These are phyloP conservation scores for Mucor velutinosus DNA, from an alignment of 371 early-diverging fungal genomes.

Conservation along the genomic window DNA sequence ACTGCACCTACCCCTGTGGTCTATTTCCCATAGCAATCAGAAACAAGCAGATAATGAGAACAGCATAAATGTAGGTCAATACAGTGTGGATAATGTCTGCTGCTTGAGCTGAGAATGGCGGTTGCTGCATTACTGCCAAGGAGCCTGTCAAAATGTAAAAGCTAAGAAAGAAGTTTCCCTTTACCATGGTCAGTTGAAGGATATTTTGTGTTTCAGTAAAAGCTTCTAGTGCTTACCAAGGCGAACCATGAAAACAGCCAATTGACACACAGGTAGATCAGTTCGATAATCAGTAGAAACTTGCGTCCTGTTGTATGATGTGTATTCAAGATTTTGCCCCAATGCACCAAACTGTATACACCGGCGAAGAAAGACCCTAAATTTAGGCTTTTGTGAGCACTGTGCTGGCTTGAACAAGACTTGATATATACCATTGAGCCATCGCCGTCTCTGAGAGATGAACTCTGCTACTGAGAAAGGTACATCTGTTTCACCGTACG, in stretches of 20 bases:
- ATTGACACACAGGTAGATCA: constrained; percentile 70
- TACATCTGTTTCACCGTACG: constrained; percentile 88
- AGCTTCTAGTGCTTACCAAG: constrained; percentile 41
- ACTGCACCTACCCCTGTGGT: constrained; percentile 65
- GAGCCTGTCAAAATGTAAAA: constrained; percentile 66
- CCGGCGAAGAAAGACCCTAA: constrained; percentile 90
- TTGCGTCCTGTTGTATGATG: constrained; percentile 68
- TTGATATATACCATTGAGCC: constrained; percentile 78
- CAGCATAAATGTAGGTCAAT: constrained; percentile 60
- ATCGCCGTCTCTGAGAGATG: constrained; percentile 88
- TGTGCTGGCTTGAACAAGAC: neutral
- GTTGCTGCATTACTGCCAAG: constrained; percentile 28
- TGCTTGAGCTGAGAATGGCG: constrained; percentile 53
- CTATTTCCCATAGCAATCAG: constrained; percentile 79
- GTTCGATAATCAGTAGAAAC: constrained; percentile 67
- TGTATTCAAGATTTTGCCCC: constrained; percentile 73
- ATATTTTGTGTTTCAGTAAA: neutral
- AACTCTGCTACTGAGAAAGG: constrained; percentile 75
- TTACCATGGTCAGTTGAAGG: neutral
- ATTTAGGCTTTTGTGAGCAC: neutral
- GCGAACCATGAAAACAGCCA: constrained; percentile 81
- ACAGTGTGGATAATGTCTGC: constrained; percentile 48
- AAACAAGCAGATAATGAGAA: constrained; percentile 56
- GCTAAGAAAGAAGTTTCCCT: constrained; percentile 77
- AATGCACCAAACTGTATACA: constrained; percentile 82